Conservation (phyloP, 148 eudicot species). For the Vaccinium macrocarpon region DNA sequence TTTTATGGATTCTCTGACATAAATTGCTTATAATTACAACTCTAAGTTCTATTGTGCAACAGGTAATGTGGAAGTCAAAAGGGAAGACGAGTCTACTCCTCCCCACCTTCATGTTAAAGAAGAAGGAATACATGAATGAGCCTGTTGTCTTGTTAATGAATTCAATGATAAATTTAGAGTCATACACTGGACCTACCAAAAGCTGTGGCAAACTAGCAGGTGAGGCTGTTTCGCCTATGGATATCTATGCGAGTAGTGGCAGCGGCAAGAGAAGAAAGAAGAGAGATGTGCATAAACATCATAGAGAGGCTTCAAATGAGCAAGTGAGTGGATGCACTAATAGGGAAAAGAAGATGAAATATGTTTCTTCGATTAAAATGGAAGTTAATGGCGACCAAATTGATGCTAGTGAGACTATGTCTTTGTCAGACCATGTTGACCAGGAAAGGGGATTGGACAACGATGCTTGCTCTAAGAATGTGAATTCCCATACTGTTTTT, state of each 20-base stretch:
- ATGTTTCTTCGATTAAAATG: background rate
- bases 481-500: background rate
- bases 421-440: background rate
- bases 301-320: background rate
- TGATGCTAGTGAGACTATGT: background rate
- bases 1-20: background rate
- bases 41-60: background rate
- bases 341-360: background rate
- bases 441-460: background rate
- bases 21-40: background rate
- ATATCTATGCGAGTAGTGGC: background rate
- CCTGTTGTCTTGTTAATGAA: background rate
- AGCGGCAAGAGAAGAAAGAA: background rate
- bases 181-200: background rate
- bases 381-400: background rate
- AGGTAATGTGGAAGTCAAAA: background rate
- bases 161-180: background rate
- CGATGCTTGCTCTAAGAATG: conserved; percentile 3
- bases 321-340: background rate
- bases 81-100: background rate
- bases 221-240: background rate
- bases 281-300: background rate
- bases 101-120: background rate
- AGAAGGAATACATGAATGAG: background rate
- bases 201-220: background rate